These are phyloP conservation scores for Rhynchosporium agropyri DNA, from an alignment of 2,329 filamentous ascomycete species.

Conservation along the genomic window DNA sequence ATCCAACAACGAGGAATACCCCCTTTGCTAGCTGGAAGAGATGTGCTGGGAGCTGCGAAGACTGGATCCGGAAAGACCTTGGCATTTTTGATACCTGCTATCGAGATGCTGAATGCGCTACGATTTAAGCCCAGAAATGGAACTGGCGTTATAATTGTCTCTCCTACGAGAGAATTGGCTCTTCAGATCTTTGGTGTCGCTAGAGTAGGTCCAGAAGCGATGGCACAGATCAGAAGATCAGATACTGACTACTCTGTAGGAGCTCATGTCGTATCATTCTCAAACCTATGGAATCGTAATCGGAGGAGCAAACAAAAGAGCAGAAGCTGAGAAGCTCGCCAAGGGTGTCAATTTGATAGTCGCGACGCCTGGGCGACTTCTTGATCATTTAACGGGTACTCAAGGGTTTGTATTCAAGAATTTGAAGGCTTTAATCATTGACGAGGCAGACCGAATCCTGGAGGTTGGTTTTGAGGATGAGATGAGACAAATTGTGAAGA, in stretches of 20 bases:
- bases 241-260: conserved; percentile 1
- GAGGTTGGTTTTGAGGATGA: conserved; percentile 99
- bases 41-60: conserved; percentile 94
- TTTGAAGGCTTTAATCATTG: conserved; percentile 87
- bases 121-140: conserved; percentile 95
- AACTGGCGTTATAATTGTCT: conserved; percentile 89
- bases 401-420: conserved; percentile 91
- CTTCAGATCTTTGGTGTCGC: conserved; percentile 97
- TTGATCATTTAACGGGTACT: conserved; percentile 94
- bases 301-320: conserved; percentile 86
- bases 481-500: conserved; percentile 95
- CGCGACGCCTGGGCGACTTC: conserved; percentile 86
- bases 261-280: conserved; percentile 29
- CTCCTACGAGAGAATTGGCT: conserved; percentile 89
- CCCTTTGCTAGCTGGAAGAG: conserved; percentile 82
- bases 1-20: conserved; percentile 89
- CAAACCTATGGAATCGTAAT: conserved; percentile 91
- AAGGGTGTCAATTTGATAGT: conserved; percentile 96
- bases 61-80: conserved; percentile 95
- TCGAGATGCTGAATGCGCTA: conserved; percentile 89
- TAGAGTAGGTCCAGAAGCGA: conserved; percentile 69
- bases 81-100: conserved; percentile 88
- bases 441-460: conserved; percentile 94
- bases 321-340: conserved; percentile 89
- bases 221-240: background rate